Evolutionary conservation across 129 eudicot genomes (phyloP).

Genomic region (Helichrysum umbraculigerum): DNA sequence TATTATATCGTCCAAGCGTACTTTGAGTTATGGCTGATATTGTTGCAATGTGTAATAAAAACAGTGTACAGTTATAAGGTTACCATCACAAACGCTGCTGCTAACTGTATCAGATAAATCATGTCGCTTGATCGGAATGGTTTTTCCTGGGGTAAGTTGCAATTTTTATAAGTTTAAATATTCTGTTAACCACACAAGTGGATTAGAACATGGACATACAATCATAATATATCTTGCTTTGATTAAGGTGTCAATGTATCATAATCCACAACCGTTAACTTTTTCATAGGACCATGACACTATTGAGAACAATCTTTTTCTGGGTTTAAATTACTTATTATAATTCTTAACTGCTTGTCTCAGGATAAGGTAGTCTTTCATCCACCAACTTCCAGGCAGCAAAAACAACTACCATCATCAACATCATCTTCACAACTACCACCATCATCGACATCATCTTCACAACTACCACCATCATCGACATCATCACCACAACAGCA

Average conservation of each 20-base stretch:
- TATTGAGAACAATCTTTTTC: not conserved
- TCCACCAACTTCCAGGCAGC: conserved; percentile 53
- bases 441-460: not conserved
- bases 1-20: not conserved
- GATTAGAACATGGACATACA: not conserved
- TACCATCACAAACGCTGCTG: conserved; percentile 77
- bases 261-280: not conserved
- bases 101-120: conserved; percentile 71
- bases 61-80: conserved; percentile 73
- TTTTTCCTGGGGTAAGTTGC: conserved; percentile 70
- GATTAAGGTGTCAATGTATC: no score
- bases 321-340: not conserved
- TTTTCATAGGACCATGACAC: not conserved
- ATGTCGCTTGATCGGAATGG: conserved; percentile 77
- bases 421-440: not conserved
- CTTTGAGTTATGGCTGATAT: conserved; percentile 17
- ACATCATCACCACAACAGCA: conserved; percentile 8
- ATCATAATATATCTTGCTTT: no score
- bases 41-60: conserved; percentile 9
- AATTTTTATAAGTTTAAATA: not conserved
- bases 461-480: not conserved
- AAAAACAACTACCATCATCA: not conserved
- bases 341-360: conserved; percentile 10
- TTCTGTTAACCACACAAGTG: not conserved
- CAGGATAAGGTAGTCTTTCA: conserved; percentile 80